phyloP scores from a whole-genome alignment of 2,329 filamentous ascomycete species.

The Claviceps citrina region DNA sequence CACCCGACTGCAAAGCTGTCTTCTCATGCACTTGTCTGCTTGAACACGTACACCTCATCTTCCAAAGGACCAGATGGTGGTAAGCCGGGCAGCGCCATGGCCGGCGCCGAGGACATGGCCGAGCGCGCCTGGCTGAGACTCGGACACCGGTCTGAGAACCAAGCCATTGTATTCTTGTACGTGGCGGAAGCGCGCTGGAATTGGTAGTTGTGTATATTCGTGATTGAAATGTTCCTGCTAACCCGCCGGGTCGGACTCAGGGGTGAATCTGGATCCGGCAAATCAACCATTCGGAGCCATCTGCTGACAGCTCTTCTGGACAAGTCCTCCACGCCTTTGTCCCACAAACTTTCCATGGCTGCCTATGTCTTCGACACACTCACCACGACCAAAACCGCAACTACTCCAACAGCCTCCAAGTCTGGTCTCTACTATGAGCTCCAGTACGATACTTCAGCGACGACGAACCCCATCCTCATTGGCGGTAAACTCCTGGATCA shows the following conservation, averaged over 20 bases:
- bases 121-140: conserved; percentile 72
- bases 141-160: conserved; percentile 80
- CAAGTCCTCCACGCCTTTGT: conserved; percentile 84
- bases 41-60: conserved; percentile 91
- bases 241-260: conserved; percentile 29
- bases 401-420: conserved; percentile 89
- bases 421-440: conserved; percentile 90
- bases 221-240: neutral
- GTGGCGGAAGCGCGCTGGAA: too few species aligned
- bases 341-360: conserved; percentile 81
- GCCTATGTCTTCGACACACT: conserved; percentile 92
- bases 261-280: conserved; percentile 89
- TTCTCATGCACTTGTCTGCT: conserved; percentile 75
- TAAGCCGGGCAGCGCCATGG: conserved; percentile 83
- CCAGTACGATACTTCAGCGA: conserved; percentile 84
- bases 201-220: too few species aligned
- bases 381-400: conserved; percentile 92
- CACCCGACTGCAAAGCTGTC: conserved; percentile 78
- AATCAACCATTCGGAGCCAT: conserved; percentile 86
- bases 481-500: conserved; percentile 93
- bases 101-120: conserved; percentile 82
- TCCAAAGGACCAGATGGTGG: conserved; percentile 78
- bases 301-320: conserved; percentile 71
- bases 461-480: conserved; percentile 71
- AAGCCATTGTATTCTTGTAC: conserved; percentile 84